Base-by-base conservation (phyloP, 2,329 filamentous ascomycete genomes). In the Onygenales sp. region DNA sequence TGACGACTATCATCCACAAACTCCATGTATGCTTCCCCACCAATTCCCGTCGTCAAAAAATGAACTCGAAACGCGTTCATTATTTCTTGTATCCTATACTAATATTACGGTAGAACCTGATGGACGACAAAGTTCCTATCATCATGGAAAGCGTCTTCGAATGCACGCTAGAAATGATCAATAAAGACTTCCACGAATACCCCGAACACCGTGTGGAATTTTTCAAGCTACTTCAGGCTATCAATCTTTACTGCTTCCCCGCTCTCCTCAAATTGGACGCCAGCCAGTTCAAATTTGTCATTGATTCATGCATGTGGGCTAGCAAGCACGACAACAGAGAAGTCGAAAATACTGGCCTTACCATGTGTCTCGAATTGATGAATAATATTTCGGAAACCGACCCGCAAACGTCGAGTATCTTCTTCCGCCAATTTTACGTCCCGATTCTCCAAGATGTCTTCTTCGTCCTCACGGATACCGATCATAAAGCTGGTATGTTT, bases 271-370 rank as follows among this genome's bases (percentile, higher is more conserved):
- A 95, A 72, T 83, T 98, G 36, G 92, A 98, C 67, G 92, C 88
- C 65, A 84, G 89, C 55, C 93, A 96, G 67, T 98, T 98, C 83
- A 98, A 98, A 75, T 95, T 97, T 66, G 91, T 98, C 63, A 97
- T 98, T 61, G 93, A 98, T 70, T 95, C 92, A 37, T 98, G 94
- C 78, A 90, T 97, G 80, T 98, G 93, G 94, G 93, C 94, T n/a
- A 96, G 92, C 77, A 98, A 98, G 77, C 93, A 98, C 72, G 93
- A 98, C 75, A 98, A 98, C 74, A 87, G 93, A 56, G 90, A 96
- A 67, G 93, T 98, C 33, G 93, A 98, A 72, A 89, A 88, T 61
- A 94, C 93, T 40, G 93, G 93, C 56, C 82, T 98, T 56, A 93
- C 91, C 72, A 98, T 98, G 93, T 97, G 92, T 70, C 83, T 95